Evolutionary conservation across 306 rosid species (phyloP).

Genomic region (Vicia faba): DNA sequence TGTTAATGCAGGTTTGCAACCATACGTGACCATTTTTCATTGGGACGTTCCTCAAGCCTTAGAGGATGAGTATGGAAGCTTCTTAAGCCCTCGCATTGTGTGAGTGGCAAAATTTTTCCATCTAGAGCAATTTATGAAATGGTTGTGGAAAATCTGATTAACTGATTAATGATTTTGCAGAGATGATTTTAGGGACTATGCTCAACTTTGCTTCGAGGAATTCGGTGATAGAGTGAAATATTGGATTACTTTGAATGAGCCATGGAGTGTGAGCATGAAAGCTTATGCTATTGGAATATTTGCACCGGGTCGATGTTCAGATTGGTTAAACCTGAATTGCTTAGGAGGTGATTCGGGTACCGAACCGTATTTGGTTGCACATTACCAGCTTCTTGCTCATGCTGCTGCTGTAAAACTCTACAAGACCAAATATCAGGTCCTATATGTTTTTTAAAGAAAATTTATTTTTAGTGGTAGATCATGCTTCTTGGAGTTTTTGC

Average conservation of each 20-base stretch:
- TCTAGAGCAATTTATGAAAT: background rate
- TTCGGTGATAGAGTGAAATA: conserved; percentile 55
- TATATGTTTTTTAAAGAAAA: no score
- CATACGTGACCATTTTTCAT: conserved; percentile 49
- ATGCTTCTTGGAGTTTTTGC: no score
- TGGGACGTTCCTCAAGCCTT: conserved; percentile 53
- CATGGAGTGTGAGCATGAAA: background rate
- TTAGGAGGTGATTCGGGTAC: conserved; percentile 40
- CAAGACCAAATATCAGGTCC: background rate
- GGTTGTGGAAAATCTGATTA: no score
- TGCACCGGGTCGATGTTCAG: conserved; percentile 45
- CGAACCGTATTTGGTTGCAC: conserved; percentile 44
- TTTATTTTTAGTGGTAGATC: no score
- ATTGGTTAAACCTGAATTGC: conserved; percentile 39
- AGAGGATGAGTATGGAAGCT: conserved; percentile 46
- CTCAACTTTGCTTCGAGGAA: background rate
- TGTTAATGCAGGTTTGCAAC: conserved; percentile 36
- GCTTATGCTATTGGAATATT: conserved; percentile 30
- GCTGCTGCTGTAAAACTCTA: background rate
- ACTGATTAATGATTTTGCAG: background rate
- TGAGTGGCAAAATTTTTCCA: background rate
- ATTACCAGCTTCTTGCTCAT: conserved; percentile 1
- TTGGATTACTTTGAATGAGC: conserved; percentile 61
- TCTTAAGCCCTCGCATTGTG: conserved; percentile 38
- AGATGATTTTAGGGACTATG: background rate